Evolutionary conservation across 305 asterid genomes (phyloP), one percentile per base, ranked within the genome.

Genomic region (Fraxinus nigra): DNA sequence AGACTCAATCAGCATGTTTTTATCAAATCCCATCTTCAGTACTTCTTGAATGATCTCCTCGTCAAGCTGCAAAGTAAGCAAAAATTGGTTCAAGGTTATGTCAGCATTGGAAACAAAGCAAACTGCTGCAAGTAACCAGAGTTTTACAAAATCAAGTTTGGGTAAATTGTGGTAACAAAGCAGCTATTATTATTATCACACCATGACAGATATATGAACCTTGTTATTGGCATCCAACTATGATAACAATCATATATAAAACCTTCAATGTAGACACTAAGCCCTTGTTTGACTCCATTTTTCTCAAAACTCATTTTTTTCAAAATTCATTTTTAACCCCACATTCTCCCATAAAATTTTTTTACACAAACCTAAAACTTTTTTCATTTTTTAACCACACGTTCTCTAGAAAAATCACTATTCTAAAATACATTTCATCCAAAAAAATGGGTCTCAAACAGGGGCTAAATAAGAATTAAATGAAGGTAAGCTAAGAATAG

Each of bases 31-130:
- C 98, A 92, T 91, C 88, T 86, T 87, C 78, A 86, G 82, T 79
- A 94, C 99, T 89, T 92, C 88, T 86, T 89, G 93, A 81, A 95
- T 82, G 76, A 92, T 88, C 54, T 94, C 98, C 83, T 92, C 98
- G 32, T 95, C 98, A 82, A 92, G 91, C 98, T 95, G 90, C 92
- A 91, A 72, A 72, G 69, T 43, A 79, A 79, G 37, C 72, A 85
- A 87, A 80, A 87, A 80, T 51, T 43, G 72, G 72, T 73, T 80
- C 80, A 22, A 65, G 75, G 75, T 28, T 30, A 69, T 13, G 40
- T 69, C 20, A 69, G 82, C 40, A 54, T 16, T 51, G 84, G 3
- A 76, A 43, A 82, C 77, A 78, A 63, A 59, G 30, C 3, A 72
- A 72, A 43, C 30, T 67, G 63, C 33, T 34, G 75, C 18, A 16